These are phyloP conservation scores for Pythium sukuiense DNA, from an alignment of 352 stramenopile species.

Conservation along the genomic window DNA sequence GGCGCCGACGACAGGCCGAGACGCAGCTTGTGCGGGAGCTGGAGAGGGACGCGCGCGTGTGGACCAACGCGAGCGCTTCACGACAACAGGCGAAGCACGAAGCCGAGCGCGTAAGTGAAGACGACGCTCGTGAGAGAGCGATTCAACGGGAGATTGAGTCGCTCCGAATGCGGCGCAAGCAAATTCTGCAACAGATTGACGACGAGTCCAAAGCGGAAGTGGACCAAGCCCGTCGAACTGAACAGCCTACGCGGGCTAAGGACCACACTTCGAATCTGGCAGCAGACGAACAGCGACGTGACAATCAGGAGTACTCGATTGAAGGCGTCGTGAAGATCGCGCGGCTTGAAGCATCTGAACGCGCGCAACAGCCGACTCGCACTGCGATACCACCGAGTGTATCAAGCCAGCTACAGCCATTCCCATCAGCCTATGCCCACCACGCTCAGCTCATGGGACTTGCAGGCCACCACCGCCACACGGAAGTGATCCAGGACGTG, in stretches of 20 bases:
- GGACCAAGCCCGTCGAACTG: not conserved
- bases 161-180: constrained; percentile 43
- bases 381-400: too few species aligned
- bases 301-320: constrained; percentile 46
- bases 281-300: not conserved
- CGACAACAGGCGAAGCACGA: not conserved
- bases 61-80: not conserved
- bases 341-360: too few species aligned
- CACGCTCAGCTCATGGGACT: not conserved
- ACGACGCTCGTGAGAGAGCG: not conserved
- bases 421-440: not conserved
- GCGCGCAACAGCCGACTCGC: too few species aligned
- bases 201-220: constrained; percentile 20
- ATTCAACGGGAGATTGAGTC: constrained; percentile 36
- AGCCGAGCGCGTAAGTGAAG: not conserved
- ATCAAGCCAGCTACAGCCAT: too few species aligned
- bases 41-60: constrained; percentile 18
- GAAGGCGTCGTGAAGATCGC: constrained; percentile 41
- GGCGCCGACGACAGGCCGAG: constrained; percentile 36
- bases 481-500: constrained; percentile 44
- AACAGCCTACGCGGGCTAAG: not conserved
- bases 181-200: constrained; percentile 52
- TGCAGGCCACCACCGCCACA: not conserved
- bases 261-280: not conserved
- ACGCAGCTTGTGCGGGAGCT: constrained; percentile 39